Evolutionary conservation across 2,329 filamentous ascomycete species (phyloP).

Genomic region (Fusarium coicis): DNA sequence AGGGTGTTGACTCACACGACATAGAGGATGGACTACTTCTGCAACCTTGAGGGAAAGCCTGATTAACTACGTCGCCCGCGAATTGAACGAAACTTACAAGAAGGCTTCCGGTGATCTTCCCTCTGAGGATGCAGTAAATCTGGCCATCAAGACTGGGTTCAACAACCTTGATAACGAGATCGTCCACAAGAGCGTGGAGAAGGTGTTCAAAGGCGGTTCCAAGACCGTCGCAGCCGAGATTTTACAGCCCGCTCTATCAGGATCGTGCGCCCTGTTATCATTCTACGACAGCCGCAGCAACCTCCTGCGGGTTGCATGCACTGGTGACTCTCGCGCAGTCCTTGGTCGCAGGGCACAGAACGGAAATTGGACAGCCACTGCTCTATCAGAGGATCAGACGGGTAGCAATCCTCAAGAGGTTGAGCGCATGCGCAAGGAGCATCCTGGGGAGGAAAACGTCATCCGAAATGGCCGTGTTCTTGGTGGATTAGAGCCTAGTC

Average conservation of each 20-base stretch:
- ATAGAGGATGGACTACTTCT: slow-evolving; percentile 95
- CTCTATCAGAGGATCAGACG: slow-evolving; percentile 93
- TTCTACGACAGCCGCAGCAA: slow-evolving; percentile 94
- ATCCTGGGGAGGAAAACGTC: slow-evolving; percentile 90
- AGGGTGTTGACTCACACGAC: slow-evolving; percentile 19
- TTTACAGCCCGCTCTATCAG: slow-evolving; percentile 90
- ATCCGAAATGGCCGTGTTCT: slow-evolving; percentile 90
- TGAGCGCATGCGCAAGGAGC: slow-evolving; percentile 82
- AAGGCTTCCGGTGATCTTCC: slow-evolving; percentile 72
- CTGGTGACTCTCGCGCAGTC: slow-evolving; percentile 95
- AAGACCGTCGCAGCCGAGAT: slow-evolving; percentile 92
- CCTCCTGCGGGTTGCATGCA: slow-evolving; percentile 91
- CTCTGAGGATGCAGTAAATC: slow-evolving; percentile 82
- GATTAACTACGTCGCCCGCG: slow-evolving; percentile 91
- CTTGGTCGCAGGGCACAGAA: slow-evolving; percentile 80
- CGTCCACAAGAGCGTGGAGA: slow-evolving; percentile 90
- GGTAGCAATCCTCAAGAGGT: slow-evolving; percentile 88
- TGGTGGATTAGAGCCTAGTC: slow-evolving; percentile 89
- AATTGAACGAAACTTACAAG: slow-evolving; percentile 93
- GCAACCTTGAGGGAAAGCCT: slow-evolving; percentile 93
- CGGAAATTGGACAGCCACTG: slow-evolving; percentile 92
- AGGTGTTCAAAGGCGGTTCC: slow-evolving; percentile 87
- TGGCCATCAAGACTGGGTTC: slow-evolving; percentile 93
- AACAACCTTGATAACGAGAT: slow-evolving; percentile 92
- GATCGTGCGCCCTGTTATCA: slow-evolving; percentile 94